These are phyloP conservation scores for Trypanosoma cruzi DNA, from an alignment of 208 protist species.

Conservation along the genomic window DNA sequence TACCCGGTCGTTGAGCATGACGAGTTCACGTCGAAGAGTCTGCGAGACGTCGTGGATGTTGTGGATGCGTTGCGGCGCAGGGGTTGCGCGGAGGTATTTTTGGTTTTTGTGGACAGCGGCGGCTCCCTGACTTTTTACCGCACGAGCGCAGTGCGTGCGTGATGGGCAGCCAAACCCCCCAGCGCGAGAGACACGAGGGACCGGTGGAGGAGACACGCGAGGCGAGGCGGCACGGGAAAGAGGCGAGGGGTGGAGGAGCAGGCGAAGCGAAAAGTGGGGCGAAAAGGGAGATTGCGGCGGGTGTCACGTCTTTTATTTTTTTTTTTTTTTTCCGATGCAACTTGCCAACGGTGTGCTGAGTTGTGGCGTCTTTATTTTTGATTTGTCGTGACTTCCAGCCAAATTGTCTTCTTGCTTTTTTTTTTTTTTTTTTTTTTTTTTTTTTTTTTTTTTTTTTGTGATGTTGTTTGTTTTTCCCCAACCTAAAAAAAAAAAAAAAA, in stretches of 20 bases:
- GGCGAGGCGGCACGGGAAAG: background rate
- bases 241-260: background rate
- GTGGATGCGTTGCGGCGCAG: constrained; percentile 4
- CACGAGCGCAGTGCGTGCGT: constrained; percentile 18
- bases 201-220: background rate
- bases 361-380: background rate
- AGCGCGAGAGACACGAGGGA: background rate
- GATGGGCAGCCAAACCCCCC: background rate
- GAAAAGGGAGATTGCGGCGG: background rate
- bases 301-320: background rate
- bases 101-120: constrained; percentile 59
- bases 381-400: background rate
- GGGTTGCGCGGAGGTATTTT: constrained; percentile 27
- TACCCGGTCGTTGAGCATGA: constrained; percentile 32
- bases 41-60: constrained; percentile 6
- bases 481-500: no score
- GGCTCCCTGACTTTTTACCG: constrained; percentile 63
- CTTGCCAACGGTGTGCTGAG: background rate
- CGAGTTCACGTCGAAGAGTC: constrained; percentile 19
- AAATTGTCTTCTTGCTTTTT: background rate
- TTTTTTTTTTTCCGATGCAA: background rate
- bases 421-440: background rate
- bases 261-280: background rate
- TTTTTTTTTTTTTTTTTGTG: background rate
- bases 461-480: no score